These are phyloP conservation scores for Fomitopsis schrenkii DNA, from an alignment of 1,284 basidiomycete genomes.

Conservation along the genomic window DNA sequence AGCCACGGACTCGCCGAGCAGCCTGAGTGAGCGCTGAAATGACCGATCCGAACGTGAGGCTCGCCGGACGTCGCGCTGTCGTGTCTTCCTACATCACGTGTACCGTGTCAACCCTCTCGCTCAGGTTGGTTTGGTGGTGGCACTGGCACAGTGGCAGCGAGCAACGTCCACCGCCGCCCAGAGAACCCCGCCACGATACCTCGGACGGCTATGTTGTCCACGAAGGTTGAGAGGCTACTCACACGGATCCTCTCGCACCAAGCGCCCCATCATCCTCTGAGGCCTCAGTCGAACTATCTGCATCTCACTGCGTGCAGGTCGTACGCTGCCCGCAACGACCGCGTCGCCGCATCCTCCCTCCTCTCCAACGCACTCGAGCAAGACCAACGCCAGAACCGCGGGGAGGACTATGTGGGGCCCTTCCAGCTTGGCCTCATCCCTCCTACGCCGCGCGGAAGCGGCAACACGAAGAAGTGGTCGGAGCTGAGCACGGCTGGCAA, in stretches of 20 bases:
- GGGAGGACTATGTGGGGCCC: slow-evolving; percentile 69
- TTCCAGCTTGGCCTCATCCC: slow-evolving; percentile 76
- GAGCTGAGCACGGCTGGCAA: slow-evolving; percentile 82
- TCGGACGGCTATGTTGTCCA: neutral
- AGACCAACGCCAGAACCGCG: slow-evolving; percentile 39
- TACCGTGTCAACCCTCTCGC: neutral
- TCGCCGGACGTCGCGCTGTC: no score
- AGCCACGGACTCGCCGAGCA: neutral
- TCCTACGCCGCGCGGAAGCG: slow-evolving; percentile 46
- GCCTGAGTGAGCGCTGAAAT: neutral
- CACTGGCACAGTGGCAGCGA: no score
- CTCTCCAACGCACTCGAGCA: slow-evolving; percentile 67
- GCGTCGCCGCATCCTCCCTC: slow-evolving; percentile 43
- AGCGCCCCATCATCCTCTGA: neutral
- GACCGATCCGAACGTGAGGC: no score
- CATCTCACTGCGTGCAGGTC: slow-evolving; percentile 20
- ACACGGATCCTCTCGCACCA: neutral
- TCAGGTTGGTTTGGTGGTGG: no score
- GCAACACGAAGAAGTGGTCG: slow-evolving; percentile 73
- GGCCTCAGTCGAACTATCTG: neutral
- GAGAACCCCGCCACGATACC: neutral
- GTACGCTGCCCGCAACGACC: slow-evolving; percentile 49
- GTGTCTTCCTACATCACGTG: neutral
- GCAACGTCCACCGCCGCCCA: neutral
- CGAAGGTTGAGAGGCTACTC: neutral